phyloP scores from a whole-genome alignment of 2,329 filamentous ascomycete species.

The Paradendryphiella salina region DNA sequence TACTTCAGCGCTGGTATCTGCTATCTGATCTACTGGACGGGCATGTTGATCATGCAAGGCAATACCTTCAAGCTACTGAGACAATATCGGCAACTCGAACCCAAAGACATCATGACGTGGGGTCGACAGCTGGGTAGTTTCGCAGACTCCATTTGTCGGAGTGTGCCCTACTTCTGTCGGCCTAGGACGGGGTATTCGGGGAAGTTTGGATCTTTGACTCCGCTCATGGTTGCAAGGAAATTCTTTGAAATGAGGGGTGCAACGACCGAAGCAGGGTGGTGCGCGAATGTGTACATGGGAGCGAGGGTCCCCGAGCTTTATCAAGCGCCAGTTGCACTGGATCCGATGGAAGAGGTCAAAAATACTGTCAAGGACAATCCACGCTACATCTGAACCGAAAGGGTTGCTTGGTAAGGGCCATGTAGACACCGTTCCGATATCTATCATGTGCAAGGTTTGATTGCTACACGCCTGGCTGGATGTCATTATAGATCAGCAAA shows the following conservation, averaged over 20 bases:
- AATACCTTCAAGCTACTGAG: conserved; percentile 41
- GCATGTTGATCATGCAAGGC: conserved; percentile 42
- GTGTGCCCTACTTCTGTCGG: conserved; percentile 39
- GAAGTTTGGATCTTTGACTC: conserved; percentile 41
- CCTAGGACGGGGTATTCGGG: conserved; percentile 37
- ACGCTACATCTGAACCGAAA: conserved; percentile 23
- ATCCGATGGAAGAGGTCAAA: conserved; percentile 36
- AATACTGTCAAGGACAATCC: conserved; percentile 28
- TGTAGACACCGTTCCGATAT: too few relatives aligned
- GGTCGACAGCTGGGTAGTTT: conserved; percentile 36
- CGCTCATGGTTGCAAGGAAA: conserved; percentile 42
- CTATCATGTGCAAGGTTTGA: too few relatives aligned
- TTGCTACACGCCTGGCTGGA: too few relatives aligned
- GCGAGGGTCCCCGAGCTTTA: conserved; percentile 41
- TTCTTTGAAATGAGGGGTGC: conserved; percentile 40
- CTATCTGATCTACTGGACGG: conserved; percentile 45
- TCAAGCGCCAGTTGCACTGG: conserved; percentile 28
- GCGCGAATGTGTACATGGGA: conserved; percentile 35
- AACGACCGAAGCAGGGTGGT: conserved; percentile 35
- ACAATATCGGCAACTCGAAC: conserved; percentile 29
- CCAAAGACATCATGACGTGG: conserved; percentile 40
- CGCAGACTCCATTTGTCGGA: conserved; percentile 39
- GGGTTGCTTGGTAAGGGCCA: too few relatives aligned
- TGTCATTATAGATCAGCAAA: too few relatives aligned
- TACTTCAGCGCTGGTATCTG: conserved; percentile 41